Percentiles rank a stretch among this genome's conserved stretches.
Conservation (phyloP, 139 green algal genomes). For the Spirogloea muscicola region DNA sequence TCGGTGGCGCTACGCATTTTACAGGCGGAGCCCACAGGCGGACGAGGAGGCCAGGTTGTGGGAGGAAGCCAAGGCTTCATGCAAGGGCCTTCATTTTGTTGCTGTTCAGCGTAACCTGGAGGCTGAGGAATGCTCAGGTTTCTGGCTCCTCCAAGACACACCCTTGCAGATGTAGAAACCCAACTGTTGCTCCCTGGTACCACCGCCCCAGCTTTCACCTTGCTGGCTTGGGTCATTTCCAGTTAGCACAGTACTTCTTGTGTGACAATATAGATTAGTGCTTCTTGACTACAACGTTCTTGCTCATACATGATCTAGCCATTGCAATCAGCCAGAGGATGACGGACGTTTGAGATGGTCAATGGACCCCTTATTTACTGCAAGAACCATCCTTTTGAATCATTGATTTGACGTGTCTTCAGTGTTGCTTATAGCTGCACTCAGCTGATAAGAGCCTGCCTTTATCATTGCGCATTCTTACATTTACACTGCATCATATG, state of each 20-base stretch:
- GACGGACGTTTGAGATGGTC: no score
- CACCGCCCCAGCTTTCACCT: not conserved
- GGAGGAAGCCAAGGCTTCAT: constrained; percentile 80
- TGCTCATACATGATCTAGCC: no score
- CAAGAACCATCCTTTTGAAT: no score
- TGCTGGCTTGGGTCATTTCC: not conserved
- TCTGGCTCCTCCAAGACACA: constrained; percentile 80
- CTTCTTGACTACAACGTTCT: not conserved
- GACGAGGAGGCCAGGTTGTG: constrained; percentile 79
- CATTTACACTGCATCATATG: no score
- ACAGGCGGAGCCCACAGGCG: constrained; percentile 65
- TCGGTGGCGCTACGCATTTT: constrained; percentile 81
- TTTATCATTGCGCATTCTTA: no score
- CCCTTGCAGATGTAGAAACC: constrained; percentile 10
- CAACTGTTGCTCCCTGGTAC: not conserved
- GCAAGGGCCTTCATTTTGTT: constrained; percentile 91
- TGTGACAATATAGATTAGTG: not conserved
- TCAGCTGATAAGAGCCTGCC: no score
- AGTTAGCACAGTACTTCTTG: not conserved
- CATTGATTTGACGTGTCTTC: no score
- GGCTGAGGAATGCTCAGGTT: constrained; percentile 71
- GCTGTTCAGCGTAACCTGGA: constrained; percentile 88
- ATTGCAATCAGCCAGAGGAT: no score
- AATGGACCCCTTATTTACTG: no score
- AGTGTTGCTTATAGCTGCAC: no score